Evolutionary conservation across 345 rosid genomes (phyloP), one percentile per base, ranked within the genome.

Genomic region (Populus ilicifolia): DNA sequence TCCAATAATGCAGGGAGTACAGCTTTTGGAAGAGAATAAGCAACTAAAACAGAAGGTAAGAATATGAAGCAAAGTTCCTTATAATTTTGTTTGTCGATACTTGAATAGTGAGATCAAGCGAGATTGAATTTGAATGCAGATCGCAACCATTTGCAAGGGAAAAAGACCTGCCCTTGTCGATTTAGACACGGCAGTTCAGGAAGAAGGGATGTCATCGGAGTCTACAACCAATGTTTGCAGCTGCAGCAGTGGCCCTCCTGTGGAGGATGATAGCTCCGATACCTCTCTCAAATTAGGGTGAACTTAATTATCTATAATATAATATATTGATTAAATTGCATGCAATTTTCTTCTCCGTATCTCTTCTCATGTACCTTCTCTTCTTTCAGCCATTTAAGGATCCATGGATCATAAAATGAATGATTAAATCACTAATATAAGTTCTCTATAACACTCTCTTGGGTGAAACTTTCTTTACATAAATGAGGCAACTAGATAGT

Each of bases 151-250:
- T 52, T 72, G 74, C 5, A 87, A 87, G 30, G 89, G 89, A 9
- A 89, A 85, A 65, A 63, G 36, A 50, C 75, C 29, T 20, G 75
- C 8, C 1, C 14, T 71, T 44, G 1, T 38, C 39, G 90, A 90
- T 11, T 71, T 83, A 0, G 87, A 80, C 66, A 50, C 27, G 6
- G 84, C 36, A 3, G 72, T 77, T 10, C 88, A 78, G 27, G 91
- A 91, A 79, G 93, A 91, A 85, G 92, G 93, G 35, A 10, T 85
- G 77, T 91, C 93, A 5, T 84, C 91, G 1, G 94, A 89, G 59
- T 89, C 94, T 2, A 89, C 77, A 7, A 80, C 89, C 65, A 85
- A 88, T 52, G 84, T 83, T 23, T 88, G 84, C 86, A 83, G 90
- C 83, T 87, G 86, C 84, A 89, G 75, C 79, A 84, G 91, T n/a